These are phyloP conservation scores for Fusarium nelsonii DNA, from an alignment of 2,329 filamentous ascomycete genomes.

Conservation along the genomic window DNA sequence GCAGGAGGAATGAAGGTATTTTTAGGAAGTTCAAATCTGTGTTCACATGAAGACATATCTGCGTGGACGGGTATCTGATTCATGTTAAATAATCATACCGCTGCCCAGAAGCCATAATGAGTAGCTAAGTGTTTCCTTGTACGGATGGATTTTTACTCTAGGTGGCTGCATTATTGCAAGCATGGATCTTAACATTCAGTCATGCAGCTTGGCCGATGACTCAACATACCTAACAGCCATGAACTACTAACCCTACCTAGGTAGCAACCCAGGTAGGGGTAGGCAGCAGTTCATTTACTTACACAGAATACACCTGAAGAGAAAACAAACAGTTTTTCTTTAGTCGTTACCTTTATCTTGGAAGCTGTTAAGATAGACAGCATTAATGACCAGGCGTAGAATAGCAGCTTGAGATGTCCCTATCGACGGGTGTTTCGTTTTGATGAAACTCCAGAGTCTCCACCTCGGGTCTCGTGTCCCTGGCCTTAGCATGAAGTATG, in stretches of 20 bases:
- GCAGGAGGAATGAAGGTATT: too few species aligned
- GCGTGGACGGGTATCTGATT: too few species aligned
- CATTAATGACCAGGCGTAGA: slow-evolving; percentile 8
- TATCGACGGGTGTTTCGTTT: slow-evolving; percentile 19
- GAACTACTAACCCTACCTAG: not conserved
- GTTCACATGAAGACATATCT: too few species aligned
- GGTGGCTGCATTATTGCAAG: not conserved
- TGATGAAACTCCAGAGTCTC: slow-evolving; percentile 7
- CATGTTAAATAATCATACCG: not conserved
- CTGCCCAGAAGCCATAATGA: not conserved
- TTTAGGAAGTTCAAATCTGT: too few species aligned
- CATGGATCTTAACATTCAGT: not conserved
- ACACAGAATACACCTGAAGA: not conserved
- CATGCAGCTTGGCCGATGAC: slow-evolving; percentile 40
- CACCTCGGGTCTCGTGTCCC: slow-evolving; percentile 9
- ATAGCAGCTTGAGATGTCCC: not conserved
- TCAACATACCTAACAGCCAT: slow-evolving; percentile 29
- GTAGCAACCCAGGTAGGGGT: too few species aligned
- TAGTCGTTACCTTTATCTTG: not conserved
- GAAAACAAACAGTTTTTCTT: not conserved
- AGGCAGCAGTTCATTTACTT: not conserved
- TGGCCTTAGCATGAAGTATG: slow-evolving; percentile 14
- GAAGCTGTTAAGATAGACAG: not conserved
- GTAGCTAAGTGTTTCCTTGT: not conserved
- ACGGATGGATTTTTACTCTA: not conserved